Evolutionary conservation across 2,329 filamentous ascomycete genomes (phyloP).

Genomic region (Fusarium sp.): DNA sequence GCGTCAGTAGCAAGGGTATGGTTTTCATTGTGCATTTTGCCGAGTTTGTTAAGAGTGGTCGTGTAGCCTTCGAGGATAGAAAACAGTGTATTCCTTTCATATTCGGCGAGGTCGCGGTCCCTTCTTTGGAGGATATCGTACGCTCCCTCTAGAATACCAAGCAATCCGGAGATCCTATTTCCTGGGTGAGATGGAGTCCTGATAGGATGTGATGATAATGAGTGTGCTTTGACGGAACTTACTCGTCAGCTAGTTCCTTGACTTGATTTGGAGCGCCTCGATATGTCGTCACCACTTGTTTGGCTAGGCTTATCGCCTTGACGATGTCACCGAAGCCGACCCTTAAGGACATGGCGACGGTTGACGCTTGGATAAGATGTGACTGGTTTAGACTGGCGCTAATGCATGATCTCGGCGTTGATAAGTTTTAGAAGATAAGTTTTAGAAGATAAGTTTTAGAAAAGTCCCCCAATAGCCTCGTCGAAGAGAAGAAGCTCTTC

Average conservation of each 20-base stretch:
- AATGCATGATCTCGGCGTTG: background rate
- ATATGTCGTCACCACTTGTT: background rate
- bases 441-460: no score
- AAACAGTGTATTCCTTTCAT: background rate
- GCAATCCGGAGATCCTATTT: background rate
- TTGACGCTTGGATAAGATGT: background rate
- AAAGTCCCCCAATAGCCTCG: background rate
- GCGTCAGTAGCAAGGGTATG: background rate
- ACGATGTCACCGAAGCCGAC: background rate
- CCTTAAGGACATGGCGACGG: background rate
- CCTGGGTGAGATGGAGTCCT: background rate
- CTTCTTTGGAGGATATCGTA: background rate
- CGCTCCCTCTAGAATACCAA: background rate
- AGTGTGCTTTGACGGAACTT: background rate
- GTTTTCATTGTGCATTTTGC: background rate
- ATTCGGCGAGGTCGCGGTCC: background rate
- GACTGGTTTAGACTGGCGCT: background rate
- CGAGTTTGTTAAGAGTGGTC: background rate
- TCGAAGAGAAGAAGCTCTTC: background rate
- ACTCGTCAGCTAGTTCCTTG: background rate
- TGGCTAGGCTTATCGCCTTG: background rate
- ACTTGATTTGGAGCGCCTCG: background rate
- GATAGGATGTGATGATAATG: background rate
- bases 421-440: background rate
- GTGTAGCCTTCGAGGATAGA: background rate